A percentile compares a stretch with the other conserved stretches of the same genome.
These are phyloP conservation scores for Tolypocladium pustulatum DNA, from an alignment of 2,329 filamentous ascomycete species.

Conservation along the genomic window DNA sequence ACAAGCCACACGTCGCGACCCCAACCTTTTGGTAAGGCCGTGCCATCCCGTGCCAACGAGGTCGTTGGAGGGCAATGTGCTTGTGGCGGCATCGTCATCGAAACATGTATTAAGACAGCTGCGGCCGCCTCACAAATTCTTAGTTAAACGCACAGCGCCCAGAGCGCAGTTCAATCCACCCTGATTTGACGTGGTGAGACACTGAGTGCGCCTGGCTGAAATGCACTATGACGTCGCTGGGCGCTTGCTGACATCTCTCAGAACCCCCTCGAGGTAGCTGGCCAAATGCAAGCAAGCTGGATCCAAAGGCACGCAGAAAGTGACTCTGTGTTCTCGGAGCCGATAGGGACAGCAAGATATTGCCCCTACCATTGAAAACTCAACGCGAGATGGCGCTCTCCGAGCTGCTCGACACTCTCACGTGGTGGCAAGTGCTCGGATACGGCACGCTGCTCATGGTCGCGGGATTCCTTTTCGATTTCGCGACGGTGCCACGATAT, in stretches of 20 bases:
- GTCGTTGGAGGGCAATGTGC: background rate
- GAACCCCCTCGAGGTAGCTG: background rate
- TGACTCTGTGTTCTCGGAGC: background rate
- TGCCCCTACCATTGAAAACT: background rate
- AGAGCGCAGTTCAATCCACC: background rate
- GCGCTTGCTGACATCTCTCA: background rate
- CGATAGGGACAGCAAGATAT: too few relatives aligned
- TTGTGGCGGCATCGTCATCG: background rate
- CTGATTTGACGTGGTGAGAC: background rate
- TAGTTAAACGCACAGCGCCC: background rate
- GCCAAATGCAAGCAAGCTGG: background rate
- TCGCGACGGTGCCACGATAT: constrained; percentile 26
- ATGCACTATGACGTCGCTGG: background rate
- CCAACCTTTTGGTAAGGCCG: too few relatives aligned
- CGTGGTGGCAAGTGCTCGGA: constrained; percentile 16
- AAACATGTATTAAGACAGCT: background rate
- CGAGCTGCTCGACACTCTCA: constrained; percentile 14
- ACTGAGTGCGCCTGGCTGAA: background rate
- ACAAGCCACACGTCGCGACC: background rate
- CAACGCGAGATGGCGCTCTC: constrained; percentile 1
- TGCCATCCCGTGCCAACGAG: too few relatives aligned
- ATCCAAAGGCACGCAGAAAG: background rate
- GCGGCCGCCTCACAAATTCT: background rate
- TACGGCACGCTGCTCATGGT: constrained; percentile 21
- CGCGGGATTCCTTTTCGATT: constrained; percentile 27